Base-by-base conservation (phyloP, 2,329 filamentous ascomycete species). In the Colletotrichum kahawae region DNA sequence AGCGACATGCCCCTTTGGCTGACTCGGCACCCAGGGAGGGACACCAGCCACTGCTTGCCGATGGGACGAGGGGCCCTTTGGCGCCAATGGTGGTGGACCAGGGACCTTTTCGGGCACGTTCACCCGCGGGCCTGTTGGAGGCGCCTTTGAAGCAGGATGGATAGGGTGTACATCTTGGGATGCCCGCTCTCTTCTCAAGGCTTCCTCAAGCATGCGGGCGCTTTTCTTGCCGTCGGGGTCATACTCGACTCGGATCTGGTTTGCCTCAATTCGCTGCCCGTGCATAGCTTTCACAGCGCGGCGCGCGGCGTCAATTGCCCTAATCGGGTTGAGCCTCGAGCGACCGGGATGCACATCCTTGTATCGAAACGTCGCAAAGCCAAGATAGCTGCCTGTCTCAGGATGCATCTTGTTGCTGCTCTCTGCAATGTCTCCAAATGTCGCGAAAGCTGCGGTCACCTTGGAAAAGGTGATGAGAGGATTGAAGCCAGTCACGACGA, bases 401-500 rank as follows among this genome's bases (percentile, higher is more conserved):
- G 97, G 97, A 83, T 99, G 95, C 80, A 97, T 96, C 83, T 97
- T 96, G 82, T 98, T 98, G 81, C 95, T 95, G 79, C 97, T 94
- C 81, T 96, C 94, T 59, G 94, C 93, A 77, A 99, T 96, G 74
- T 98, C 95, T 68, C 95, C 95, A 85, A 94, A 98, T 4, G 91
- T 92, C 21, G 93, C 91, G 82, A 98, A 97, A 69, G 95, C 90
- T 60, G 93, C 91, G 21, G 91, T 91, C 66, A 98, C 90, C 79
- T 95, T 94, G 70, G 92, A 90, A 79, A 98, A 95, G 14, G 95
- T 91, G 54, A 94, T 93, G 77, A 98, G 87, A 8, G 96, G 96
- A 83, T 98, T 97, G 82, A 98, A 98, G n/a, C 95, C 95, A n/a
- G 93, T 96, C 24, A 98, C 95, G 5, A 98, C 93, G 64, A 99